phyloP scores from a whole-genome alignment of 768 basidiomycete genomes.

The Boletus huronensis region DNA sequence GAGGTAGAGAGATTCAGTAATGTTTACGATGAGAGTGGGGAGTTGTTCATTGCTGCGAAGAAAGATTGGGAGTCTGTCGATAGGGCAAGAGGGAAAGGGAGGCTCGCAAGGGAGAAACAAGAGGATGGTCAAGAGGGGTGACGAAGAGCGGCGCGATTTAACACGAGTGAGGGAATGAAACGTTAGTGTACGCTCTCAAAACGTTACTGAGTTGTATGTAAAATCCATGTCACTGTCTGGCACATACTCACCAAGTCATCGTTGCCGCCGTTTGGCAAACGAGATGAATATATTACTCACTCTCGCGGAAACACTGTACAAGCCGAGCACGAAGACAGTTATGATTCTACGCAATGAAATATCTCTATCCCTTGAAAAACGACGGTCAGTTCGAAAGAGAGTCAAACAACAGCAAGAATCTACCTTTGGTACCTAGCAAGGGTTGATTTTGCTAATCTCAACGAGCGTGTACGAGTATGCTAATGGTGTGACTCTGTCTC shows the following conservation, averaged over 20 bases:
- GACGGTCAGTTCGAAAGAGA: background rate
- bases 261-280: background rate
- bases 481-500: slow-evolving; percentile 48
- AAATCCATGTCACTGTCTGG: too few species aligned
- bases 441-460: background rate
- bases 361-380: slow-evolving; percentile 10
- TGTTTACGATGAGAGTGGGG: slow-evolving; percentile 47
- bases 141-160: background rate
- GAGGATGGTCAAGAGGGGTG: background rate
- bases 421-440: slow-evolving; percentile 11
- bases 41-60: slow-evolving; percentile 51
- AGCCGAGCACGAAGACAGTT: slow-evolving; percentile 4
- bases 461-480: background rate
- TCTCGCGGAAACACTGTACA: background rate
- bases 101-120: slow-evolving; percentile 51
- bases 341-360: slow-evolving; percentile 17
- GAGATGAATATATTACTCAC: background rate
- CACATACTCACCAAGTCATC: background rate
- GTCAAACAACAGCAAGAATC: background rate
- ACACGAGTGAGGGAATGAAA: background rate
- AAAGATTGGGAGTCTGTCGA: slow-evolving; percentile 65
- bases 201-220: too few species aligned
- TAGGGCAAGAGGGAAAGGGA: slow-evolving; percentile 68
- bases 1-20: slow-evolving; percentile 52
- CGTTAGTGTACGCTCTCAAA: background rate